Base-by-base conservation (phyloP, 2,329 filamentous ascomycete species). In the Cladosporium velox region DNA sequence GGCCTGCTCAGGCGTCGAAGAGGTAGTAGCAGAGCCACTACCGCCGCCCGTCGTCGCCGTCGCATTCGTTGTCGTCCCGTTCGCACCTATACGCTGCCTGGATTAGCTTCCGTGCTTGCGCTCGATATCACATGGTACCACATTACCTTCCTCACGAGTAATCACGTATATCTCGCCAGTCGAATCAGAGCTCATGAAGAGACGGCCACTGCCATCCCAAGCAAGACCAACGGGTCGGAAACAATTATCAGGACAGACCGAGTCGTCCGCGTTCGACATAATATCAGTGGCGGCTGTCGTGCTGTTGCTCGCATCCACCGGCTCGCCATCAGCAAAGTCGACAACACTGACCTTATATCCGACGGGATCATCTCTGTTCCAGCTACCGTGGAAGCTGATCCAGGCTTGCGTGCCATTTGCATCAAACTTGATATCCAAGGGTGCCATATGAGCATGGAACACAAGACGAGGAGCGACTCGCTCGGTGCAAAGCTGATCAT, bases 361-460 rank as follows among this genome's bases (percentile, higher is more conserved):
- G 2, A 80, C 77, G 30, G 83, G 83, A 0, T 76, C 70, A 34
- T 79, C 75, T 15, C 83, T 78, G 67, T 86, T 79, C 82, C 90
- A 92, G 76, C 86, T 89, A 15, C 90, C 90, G 75, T 91, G 90
- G 77, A 92, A 91, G 0, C 87, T 82, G 21, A 93, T 79, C 78
- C 86, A 92, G 1, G 88, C 89, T 2, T 80, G 79, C 1, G 81
- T 83, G 14, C 82, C 84, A 41, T 85, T 86, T 49, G 80, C 72
- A 68, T 85, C 82, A 79, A 93, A 93, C 67, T 87, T 86, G 72
- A 92, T 85, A 69, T 91, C 89, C 0, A 92, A 79, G 0, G 91
- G 91, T 0, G 90, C 90, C 74, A 84, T 88, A 73, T 93, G 91
- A 1, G 90, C 86, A 60, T 83, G 79, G 73, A 89, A 87, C 0